Evolutionary conservation across 2,329 filamentous ascomycete genomes (phyloP), one percentile per base, ranked within the genome.

Genomic region (Hypoxylon sp.): DNA sequence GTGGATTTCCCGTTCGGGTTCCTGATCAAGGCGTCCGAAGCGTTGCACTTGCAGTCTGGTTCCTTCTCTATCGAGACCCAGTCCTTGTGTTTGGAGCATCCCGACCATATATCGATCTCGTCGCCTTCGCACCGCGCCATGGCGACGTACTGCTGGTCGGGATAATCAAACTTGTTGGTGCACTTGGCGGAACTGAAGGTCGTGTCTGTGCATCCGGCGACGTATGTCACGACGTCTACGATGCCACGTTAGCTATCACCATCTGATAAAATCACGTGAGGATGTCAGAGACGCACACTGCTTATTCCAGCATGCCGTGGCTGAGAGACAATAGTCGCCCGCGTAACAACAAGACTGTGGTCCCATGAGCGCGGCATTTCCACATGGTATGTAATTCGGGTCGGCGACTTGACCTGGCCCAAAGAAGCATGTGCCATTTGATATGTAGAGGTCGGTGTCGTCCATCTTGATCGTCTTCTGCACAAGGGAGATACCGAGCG

Each of bases 171-270:
- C 39, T 73, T 73, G 51, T 73, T 67, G 12, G 70, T 66, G 51
- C 70, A 73, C 30, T 72, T 68, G 16, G 65, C 60, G 1, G 70
- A 70, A 3, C 61, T 70, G 37, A 67, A 73, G 1, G 68, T 73
- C 16, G 67, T 50, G 61, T 74, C 71, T 12, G 72, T 74, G 37
- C 72, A 74, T 2, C 71, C 71, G 2, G 71, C 63, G 12, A 74
- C 66, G 45, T 74, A 74, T 1, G 71, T 74, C 34, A 74, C 72
- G 32, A 67, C 65, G 11, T 65, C 72, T 74, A 39, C 63, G n/a
- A 9, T 53, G 34, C 19, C 7, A 25, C 9, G 37, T 71, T 51
- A 70, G 56, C 51, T n/a, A 32, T 34, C 2, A 34, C 41, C 16
- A 7, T 25, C 56, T 51, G 11, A 47, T 16, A 5, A n/a, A 47